A percentile compares a stretch with the other conserved stretches of the same genome.
Conservation (phyloP, 2,329 filamentous ascomycete genomes). For the Neonectria coccinea region DNA sequence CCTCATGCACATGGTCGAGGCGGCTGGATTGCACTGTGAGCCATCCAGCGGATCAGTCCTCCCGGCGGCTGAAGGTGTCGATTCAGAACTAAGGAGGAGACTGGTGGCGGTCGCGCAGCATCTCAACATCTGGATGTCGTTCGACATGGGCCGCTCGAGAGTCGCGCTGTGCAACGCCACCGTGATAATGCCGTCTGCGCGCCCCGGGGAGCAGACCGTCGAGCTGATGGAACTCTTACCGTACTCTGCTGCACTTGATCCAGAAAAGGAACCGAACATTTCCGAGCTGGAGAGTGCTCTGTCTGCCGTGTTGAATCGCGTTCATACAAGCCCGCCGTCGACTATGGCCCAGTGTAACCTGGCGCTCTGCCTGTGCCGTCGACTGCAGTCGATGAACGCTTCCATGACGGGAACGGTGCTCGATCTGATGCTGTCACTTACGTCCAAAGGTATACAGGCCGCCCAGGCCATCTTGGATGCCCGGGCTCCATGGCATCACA, state of each 20-base stretch:
- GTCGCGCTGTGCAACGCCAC: constrained; percentile 61
- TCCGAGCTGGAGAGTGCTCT: constrained; percentile 59
- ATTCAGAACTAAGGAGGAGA: constrained; percentile 55
- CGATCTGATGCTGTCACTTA: constrained; percentile 60
- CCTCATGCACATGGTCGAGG: constrained; percentile 69
- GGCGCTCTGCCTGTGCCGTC: constrained; percentile 65
- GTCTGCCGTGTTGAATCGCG: constrained; percentile 53
- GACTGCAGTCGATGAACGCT: constrained; percentile 63
- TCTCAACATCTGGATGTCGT: constrained; percentile 70
- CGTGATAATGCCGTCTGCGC: constrained; percentile 53
- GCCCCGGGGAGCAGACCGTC: constrained; percentile 56
- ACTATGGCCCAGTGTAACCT: constrained; percentile 66
- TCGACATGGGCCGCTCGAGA: constrained; percentile 67
- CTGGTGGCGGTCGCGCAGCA: constrained; percentile 65
- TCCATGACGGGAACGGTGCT: constrained; percentile 57
- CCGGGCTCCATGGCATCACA: constrained; percentile 67
- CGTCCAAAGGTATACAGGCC: constrained; percentile 58
- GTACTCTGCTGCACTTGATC: constrained; percentile 65
- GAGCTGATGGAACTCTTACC: constrained; percentile 66
- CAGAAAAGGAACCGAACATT: constrained; percentile 56
- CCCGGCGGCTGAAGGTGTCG: constrained; percentile 41
- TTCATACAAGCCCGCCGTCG: constrained; percentile 56
- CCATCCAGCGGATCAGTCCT: constrained; percentile 45
- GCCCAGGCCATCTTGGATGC: constrained; percentile 59
- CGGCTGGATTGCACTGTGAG: constrained; percentile 61